Evolutionary conservation across 768 basidiomycete genomes (phyloP).

Genomic region (Tylopilus vinaceipallidus): DNA sequence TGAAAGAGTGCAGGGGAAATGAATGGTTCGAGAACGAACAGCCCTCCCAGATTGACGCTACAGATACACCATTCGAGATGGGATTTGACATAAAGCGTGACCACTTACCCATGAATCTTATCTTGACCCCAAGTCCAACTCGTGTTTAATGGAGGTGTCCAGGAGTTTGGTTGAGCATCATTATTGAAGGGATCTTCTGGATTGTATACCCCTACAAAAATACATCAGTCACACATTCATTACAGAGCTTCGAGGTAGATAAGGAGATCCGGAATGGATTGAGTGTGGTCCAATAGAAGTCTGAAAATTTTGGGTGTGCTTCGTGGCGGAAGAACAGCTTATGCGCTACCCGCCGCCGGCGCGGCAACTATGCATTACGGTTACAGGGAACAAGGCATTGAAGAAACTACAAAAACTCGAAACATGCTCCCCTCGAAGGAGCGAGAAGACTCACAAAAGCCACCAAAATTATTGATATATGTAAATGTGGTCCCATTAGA

Average conservation of each 20-base stretch:
- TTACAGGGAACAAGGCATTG: no score
- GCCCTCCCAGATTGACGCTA: slow-evolving; percentile 71
- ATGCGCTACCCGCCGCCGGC: background rate
- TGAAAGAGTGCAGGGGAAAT: slow-evolving; percentile 65
- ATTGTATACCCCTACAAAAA: slow-evolving; percentile 55
- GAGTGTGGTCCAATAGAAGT: background rate
- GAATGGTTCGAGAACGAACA: slow-evolving; percentile 78
- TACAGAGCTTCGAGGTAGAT: background rate
- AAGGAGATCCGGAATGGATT: slow-evolving; percentile 1
- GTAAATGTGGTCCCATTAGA: slow-evolving; percentile 71
- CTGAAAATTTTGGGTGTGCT: background rate
- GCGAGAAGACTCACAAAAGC: slow-evolving; percentile 52
- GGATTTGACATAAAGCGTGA: slow-evolving; percentile 4
- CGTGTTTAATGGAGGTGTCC: slow-evolving; percentile 77
- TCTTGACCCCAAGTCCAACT: slow-evolving; percentile 70
- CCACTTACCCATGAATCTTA: slow-evolving; percentile 54
- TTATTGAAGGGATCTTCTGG: slow-evolving; percentile 75
- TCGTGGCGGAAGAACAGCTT: background rate
- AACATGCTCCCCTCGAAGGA: background rate
- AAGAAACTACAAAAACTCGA: background rate
- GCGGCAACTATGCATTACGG: background rate
- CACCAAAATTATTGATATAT: slow-evolving; percentile 77
- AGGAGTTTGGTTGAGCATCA: slow-evolving; percentile 70
- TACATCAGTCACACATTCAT: background rate
- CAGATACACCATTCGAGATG: slow-evolving; percentile 10